These are phyloP conservation scores for Sutorius eximius DNA, from an alignment of 1,284 basidiomycete species.

Conservation along the genomic window DNA sequence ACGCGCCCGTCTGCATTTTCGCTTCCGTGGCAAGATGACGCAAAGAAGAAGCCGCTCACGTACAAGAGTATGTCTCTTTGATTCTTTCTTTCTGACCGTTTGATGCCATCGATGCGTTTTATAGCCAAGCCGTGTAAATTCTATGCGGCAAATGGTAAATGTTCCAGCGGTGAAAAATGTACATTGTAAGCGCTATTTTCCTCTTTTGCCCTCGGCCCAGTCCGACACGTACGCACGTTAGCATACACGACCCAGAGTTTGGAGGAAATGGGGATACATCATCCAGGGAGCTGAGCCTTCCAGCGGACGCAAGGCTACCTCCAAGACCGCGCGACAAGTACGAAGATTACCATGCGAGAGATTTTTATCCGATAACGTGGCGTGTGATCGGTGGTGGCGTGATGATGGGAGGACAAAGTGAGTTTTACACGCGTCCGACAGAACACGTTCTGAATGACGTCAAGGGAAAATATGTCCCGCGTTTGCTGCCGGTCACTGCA, in stretches of 20 bases:
- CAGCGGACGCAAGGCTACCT: constrained; percentile 17
- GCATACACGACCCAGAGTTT: constrained; percentile 38
- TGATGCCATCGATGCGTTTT: constrained; percentile 14
- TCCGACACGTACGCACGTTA: constrained; percentile 20
- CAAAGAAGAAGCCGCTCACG: constrained; percentile 21
- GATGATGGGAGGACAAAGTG: constrained; percentile 46
- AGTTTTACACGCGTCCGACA: constrained; percentile 13
- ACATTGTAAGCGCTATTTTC: constrained; percentile 56
- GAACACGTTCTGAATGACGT: neutral
- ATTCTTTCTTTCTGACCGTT: neutral
- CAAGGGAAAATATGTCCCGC: constrained; percentile 40
- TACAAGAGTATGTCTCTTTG: constrained; percentile 30
- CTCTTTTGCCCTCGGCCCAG: neutral
- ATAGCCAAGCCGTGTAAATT: constrained; percentile 69
- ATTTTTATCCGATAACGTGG: constrained; percentile 44
- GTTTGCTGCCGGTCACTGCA: constrained; percentile 38
- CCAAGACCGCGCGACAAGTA: constrained; percentile 25
- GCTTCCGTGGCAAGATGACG: constrained; percentile 19
- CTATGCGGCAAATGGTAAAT: constrained; percentile 47
- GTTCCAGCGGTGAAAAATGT: constrained; percentile 61
- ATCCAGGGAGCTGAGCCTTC: neutral
- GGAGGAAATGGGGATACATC: neutral
- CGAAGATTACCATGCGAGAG: constrained; percentile 24
- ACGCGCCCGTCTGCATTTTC: neutral
- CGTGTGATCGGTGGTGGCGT: constrained; percentile 51